Base-by-base conservation (phyloP, 805 yeast species). In the Spathaspora girioi region DNA sequence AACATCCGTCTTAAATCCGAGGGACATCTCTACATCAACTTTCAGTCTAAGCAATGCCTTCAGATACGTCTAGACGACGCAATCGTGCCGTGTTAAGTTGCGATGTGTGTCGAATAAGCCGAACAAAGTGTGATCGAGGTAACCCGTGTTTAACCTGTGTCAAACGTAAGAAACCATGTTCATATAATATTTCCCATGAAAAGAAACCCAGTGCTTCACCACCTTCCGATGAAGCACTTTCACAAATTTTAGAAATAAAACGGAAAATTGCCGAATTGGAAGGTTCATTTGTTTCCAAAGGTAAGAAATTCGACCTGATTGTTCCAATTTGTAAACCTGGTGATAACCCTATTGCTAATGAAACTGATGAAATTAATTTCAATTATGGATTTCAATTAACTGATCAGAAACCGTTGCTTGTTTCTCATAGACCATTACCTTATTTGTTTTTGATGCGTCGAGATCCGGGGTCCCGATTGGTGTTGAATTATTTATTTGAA, bases 81-180 rank as follows among this genome's bases (percentile, higher is more conserved):
- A 57, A 56, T 38, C 55, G 64, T 45, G 55, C 52, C 38, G 52
- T 60, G 5, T 42, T 57, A 14, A 57, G 57, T 10, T 60, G 64
- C 46, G 35, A 42, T 11, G 52, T 53, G 43, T 60, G 64, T 46
- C 43, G 62, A 17, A 31, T 42, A 11, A 56, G 55, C 45, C 58
- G 58, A 45, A 46, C 53, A 10, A 60, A 60, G 49, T 60, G 64
- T 50, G 58, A 58, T 50, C 48, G 64, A 26, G 40, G 40, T 12
- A 42, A 44, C 10, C 64, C 64, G 1, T 60, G 64, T 50, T 47
- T 54, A 6, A 35, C 54, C 3, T 58, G 61, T 45, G 42, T 46
- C 6, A 38, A 50, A 15, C 31, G 52, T 15, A 53, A 51, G n/a
- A 14, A 50, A n/a, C 54, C 47, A 38, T 35, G 17, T 18, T 43